A percentile compares a stretch with the other conserved stretches of the same genome.
These are phyloP conservation scores for Xylariomycetidae sp. DNA, from an alignment of 2,329 filamentous ascomycete species.

Conservation along the genomic window DNA sequence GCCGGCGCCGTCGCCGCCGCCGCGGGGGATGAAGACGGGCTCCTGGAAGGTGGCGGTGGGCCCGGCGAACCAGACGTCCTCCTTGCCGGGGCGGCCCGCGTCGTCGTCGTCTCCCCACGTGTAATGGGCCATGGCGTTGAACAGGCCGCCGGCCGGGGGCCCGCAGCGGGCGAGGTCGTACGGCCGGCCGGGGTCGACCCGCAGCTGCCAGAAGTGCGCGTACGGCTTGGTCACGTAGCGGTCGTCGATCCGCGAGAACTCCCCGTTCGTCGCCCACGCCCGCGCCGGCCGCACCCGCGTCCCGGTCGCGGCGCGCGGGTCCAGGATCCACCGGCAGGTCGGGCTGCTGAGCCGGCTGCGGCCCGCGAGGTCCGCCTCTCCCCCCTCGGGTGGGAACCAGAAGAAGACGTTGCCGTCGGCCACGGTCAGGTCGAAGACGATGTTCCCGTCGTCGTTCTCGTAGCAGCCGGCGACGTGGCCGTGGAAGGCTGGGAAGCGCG, in stretches of 20 bases:
- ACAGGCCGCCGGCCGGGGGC: constrained; percentile 35
- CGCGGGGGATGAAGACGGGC: constrained; percentile 44
- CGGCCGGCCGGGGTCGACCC: constrained; percentile 28
- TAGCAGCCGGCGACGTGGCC: constrained; percentile 43
- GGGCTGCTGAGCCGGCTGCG: constrained; percentile 32
- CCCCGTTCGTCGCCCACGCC: constrained; percentile 37
- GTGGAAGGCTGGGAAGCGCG: constrained; percentile 32
- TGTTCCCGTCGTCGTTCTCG: constrained; percentile 38
- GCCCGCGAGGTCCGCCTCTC: constrained; percentile 16
- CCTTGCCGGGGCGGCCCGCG: constrained; percentile 19
- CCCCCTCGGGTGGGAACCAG: constrained; percentile 34
- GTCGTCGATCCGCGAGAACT: constrained; percentile 45
- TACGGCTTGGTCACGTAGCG: constrained; percentile 38
- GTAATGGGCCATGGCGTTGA: constrained; percentile 41
- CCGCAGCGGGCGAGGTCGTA: constrained; percentile 41
- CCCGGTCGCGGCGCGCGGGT: constrained; percentile 28
- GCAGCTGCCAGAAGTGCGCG: constrained; percentile 40
- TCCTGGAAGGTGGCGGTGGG: constrained; percentile 44
- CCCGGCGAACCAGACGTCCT: constrained; percentile 39
- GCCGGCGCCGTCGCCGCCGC: constrained; percentile 27
- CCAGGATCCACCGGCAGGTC: constrained; percentile 35
- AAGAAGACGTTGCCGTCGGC: constrained; percentile 41
- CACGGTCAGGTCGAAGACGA: constrained; percentile 38
- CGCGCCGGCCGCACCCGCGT: constrained; percentile 31
- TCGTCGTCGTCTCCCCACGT: constrained; percentile 27